Evolutionary conservation across 2,329 filamentous ascomycete species (phyloP), one percentile per base, ranked within the genome.

Genomic region (Aspergillus texensis): DNA sequence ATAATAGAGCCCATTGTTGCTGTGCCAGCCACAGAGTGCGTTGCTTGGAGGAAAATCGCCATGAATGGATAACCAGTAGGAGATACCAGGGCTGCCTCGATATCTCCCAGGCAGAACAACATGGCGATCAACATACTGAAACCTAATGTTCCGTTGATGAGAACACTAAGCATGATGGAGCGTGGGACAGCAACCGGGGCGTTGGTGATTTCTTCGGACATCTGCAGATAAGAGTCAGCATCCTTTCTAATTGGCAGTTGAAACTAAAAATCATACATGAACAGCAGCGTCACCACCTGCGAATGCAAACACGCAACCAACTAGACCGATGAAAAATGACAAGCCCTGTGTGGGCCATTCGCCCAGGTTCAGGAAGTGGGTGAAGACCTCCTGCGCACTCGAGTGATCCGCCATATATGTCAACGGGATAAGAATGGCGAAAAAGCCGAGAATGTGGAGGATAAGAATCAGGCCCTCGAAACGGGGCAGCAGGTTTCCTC

Each of bases 381-480:
- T 79, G 62, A 86, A 84, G 0, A 84, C 80, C 4, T 78, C 75
- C 16, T 77, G 69, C 0, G 80, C 74, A 21, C 77, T 75, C 46
- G 79, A 76, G 10, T 76, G 74, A 1, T 80, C 78, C 0, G 80
- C 78, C 60, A 82, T 73, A 1, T 79, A 75, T 64, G 79, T 75
- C 4, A 85, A 70, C 0, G 81, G 77, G 28, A 85, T 81, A 12
- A 86, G 71, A 60, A 85, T 82, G 0, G 79, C 83, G 62, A 86
- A 83, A 69, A 85, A 83, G 4, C 84, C 84, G 16, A 82, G 69
- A n/a, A 85, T 74, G 62, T 86, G 84, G 4, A 86, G 68, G 30
- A 84, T 77, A 9, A 85, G 72, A 26, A 84, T 77, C 16, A 82
- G 66, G 1, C 81, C 80, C 69, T 87, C 85, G 50, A 85, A 74